These are phyloP conservation scores for Rhodocollybia butyracea DNA, from an alignment of 768 basidiomycete genomes.

Conservation along the genomic window DNA sequence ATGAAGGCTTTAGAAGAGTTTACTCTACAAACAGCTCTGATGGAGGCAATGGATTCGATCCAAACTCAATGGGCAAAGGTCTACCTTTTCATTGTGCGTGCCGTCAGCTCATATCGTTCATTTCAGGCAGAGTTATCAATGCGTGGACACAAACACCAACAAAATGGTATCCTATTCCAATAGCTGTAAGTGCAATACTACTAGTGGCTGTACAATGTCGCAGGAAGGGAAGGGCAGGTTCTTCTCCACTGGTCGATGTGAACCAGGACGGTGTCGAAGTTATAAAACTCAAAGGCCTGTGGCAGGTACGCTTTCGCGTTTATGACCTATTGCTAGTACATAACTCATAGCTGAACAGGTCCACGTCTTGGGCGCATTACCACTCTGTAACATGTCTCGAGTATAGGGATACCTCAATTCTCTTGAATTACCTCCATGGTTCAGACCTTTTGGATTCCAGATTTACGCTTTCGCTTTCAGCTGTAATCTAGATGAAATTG, in stretches of 20 bases:
- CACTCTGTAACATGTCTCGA: slow-evolving; percentile 91
- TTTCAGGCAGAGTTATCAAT: slow-evolving; percentile 54
- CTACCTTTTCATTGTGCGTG: slow-evolving; percentile 53
- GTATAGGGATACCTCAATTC: slow-evolving; percentile 97
- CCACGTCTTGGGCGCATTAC: slow-evolving; percentile 94
- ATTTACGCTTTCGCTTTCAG: slow-evolving; percentile 88
- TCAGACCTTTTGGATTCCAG: slow-evolving; percentile 86
- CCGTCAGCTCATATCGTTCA: background rate
- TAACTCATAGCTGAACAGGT: slow-evolving; percentile 50
- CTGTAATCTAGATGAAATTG: slow-evolving; percentile 91
- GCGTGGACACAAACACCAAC: slow-evolving; percentile 88
- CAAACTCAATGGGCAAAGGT: slow-evolving; percentile 21
- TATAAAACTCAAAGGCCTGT: slow-evolving; percentile 82
- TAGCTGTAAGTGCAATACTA: slow-evolving; percentile 87
- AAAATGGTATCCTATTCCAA: slow-evolving; percentile 92
- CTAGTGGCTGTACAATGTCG: slow-evolving; percentile 77
- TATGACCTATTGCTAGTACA: background rate
- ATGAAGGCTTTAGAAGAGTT: slow-evolving; percentile 27
- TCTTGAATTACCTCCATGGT: slow-evolving; percentile 90
- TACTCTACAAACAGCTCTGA: slow-evolving; percentile 36
- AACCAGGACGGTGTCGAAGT: slow-evolving; percentile 83
- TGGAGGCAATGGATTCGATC: slow-evolving; percentile 16
- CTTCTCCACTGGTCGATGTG: slow-evolving; percentile 64
- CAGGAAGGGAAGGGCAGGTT: slow-evolving; percentile 42
- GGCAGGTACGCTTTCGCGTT: slow-evolving; percentile 63